Evolutionary conservation across 805 yeast species (phyloP).

Genomic region (Candida methanosorbosa): DNA sequence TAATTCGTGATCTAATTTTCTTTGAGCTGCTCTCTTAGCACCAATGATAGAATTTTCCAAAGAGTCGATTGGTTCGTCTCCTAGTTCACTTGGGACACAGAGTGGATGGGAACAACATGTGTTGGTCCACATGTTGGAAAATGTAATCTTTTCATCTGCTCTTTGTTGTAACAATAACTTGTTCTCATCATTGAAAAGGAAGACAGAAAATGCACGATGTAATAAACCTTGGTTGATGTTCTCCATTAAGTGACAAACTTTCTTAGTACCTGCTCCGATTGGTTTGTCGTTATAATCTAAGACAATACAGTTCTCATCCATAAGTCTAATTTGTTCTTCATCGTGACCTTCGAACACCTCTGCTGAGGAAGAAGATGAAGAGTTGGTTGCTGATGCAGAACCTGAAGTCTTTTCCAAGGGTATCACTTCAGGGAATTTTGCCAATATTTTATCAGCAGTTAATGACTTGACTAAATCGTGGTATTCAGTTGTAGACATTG

Average conservation of each 20-base stretch:
- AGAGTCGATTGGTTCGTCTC: slow-evolving; percentile 28
- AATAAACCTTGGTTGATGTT: slow-evolving; percentile 80
- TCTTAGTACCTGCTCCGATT: slow-evolving; percentile 90
- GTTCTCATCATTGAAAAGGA: slow-evolving; percentile 71
- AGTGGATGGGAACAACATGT: slow-evolving; percentile 98
- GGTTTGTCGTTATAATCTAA: slow-evolving; percentile 82
- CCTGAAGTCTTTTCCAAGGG: slow-evolving; percentile 57
- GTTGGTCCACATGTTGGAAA: slow-evolving; percentile 96
- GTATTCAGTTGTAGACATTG: slow-evolving; percentile 27
- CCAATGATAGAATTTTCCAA: slow-evolving; percentile 63
- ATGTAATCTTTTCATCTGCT: slow-evolving; percentile 93
- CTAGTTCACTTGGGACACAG: slow-evolving; percentile 75
- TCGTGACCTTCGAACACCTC: slow-evolving; percentile 79
- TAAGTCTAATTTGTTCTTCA: slow-evolving; percentile 84
- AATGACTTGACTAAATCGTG: slow-evolving; percentile 47
- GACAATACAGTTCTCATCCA: slow-evolving; percentile 96
- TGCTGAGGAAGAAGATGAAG: slow-evolving; percentile 26
- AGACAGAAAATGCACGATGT: slow-evolving; percentile 96
- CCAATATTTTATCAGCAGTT: slow-evolving; percentile 39
- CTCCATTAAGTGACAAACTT: slow-evolving; percentile 78
- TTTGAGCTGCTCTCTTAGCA: slow-evolving; percentile 78
- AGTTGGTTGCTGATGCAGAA: slow-evolving; percentile 34
- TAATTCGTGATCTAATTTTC: slow-evolving; percentile 88
- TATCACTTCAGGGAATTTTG: slow-evolving; percentile 57
- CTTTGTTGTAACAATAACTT: slow-evolving; percentile 86